A percentile compares a stretch with the other conserved stretches of the same genome.
Conservation (phyloP, 768 basidiomycete species). For the Serendipita sp. region DNA sequence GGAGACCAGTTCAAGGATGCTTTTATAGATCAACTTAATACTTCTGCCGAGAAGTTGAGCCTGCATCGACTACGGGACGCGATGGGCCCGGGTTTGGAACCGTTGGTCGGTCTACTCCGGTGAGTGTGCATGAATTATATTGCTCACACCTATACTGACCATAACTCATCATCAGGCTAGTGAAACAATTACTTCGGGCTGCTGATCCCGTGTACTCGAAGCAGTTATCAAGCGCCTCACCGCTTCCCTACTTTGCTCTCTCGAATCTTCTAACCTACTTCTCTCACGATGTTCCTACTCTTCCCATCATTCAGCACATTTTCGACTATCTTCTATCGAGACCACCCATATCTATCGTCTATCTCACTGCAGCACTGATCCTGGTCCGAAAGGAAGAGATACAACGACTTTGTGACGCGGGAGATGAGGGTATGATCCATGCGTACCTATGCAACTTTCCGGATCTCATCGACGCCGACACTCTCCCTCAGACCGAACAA, state of each 20-base stretch:
- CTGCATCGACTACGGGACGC: slow-evolving; percentile 70
- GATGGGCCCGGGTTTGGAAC: slow-evolving; percentile 74
- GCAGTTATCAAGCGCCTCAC: slow-evolving; percentile 50
- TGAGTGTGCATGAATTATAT: slow-evolving; percentile 11
- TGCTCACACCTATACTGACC: slow-evolving; percentile 12
- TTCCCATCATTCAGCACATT: slow-evolving; percentile 78
- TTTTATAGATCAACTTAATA: neutral
- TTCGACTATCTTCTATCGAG: slow-evolving; percentile 80
- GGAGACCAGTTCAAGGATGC: slow-evolving; percentile 20
- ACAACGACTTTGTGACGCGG: slow-evolving; percentile 41
- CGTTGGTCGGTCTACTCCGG: slow-evolving; percentile 69
- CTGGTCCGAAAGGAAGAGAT: slow-evolving; percentile 58
- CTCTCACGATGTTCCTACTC: slow-evolving; percentile 79
- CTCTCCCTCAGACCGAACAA: slow-evolving; percentile 8
- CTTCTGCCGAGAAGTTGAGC: slow-evolving; percentile 45
- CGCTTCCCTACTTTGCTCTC: slow-evolving; percentile 77
- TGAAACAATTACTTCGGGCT: slow-evolving; percentile 54
- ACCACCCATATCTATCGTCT: slow-evolving; percentile 67
- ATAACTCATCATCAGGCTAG: slow-evolving; percentile 31
- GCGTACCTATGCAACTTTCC: slow-evolving; percentile 32
- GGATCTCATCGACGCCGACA: slow-evolving; percentile 27
- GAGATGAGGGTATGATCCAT: slow-evolving; percentile 64
- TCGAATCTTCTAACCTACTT: slow-evolving; percentile 84
- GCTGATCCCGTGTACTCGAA: slow-evolving; percentile 54
- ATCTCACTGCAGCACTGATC: slow-evolving; percentile 68